Percentiles rank a stretch among this genome's conserved stretches.
Evolutionary conservation across 2,329 filamentous ascomycete species (phyloP).

Genomic region (Cladophialophora psammophila): DNA sequence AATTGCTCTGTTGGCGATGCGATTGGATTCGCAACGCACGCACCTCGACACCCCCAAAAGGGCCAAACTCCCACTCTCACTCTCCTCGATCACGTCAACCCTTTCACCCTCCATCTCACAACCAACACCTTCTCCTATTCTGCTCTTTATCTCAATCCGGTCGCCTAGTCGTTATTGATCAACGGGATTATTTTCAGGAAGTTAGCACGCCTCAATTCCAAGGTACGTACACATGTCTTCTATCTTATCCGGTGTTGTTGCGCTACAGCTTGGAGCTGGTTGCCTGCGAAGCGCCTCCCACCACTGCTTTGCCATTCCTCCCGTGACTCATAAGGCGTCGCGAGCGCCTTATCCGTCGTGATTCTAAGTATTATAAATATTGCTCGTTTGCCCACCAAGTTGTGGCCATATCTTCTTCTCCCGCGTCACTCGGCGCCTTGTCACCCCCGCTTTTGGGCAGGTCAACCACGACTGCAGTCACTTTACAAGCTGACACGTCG

Average conservation of each 20-base stretch:
- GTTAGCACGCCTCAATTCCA: slow-evolving; percentile 27
- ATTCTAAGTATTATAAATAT: slow-evolving; percentile 15
- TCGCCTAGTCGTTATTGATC: slow-evolving; percentile 36
- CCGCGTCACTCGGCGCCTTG: slow-evolving; percentile 3
- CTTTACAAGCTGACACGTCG: slow-evolving; percentile 24
- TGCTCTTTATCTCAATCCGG: slow-evolving; percentile 20
- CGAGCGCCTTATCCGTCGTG: slow-evolving; percentile 24
- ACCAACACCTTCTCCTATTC: slow-evolving; percentile 29
- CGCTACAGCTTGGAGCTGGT: slow-evolving; percentile 18
- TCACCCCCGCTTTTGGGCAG: slow-evolving; percentile 27
- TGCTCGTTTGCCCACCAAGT: slow-evolving; percentile 3
- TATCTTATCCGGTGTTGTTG: slow-evolving; percentile 26
- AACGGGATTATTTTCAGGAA: slow-evolving; percentile 18
- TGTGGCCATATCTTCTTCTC: slow-evolving; percentile 27
- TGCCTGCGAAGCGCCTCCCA: slow-evolving; percentile 34
- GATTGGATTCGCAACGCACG: slow-evolving; percentile 19
- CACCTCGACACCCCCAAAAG: slow-evolving; percentile 27
- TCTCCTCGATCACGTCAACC: slow-evolving; percentile 29
- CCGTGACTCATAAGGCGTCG: slow-evolving; percentile 34
- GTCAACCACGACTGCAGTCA: slow-evolving; percentile 10
- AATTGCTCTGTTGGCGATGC: slow-evolving; percentile 19
- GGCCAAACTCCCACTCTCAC: slow-evolving; percentile 31
- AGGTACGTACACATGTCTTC: slow-evolving; percentile 37
- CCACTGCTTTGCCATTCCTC: slow-evolving; percentile 24
- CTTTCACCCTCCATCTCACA: slow-evolving; percentile 28